Percentiles rank a stretch among this genome's conserved stretches.
Conservation (phyloP, 257 asterid genomes). For the Solanum piurae region DNA sequence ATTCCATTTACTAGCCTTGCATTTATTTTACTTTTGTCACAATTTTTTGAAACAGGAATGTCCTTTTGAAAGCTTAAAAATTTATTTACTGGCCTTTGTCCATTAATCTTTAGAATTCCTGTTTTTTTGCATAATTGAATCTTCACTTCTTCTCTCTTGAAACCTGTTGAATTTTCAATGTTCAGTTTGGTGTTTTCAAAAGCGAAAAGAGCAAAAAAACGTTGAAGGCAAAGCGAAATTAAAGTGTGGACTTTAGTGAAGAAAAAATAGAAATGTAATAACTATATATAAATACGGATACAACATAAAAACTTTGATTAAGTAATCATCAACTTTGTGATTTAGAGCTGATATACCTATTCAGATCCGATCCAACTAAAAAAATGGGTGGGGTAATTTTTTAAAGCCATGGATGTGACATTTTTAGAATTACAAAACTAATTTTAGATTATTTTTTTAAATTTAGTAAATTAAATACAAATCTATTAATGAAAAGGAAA, state of each 20-base stretch:
- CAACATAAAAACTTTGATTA: neutral
- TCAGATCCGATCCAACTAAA: neutral
- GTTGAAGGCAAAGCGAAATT: no score
- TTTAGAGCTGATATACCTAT: no score
- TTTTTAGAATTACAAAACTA: neutral
- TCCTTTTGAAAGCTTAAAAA: slow-evolving; percentile 36
- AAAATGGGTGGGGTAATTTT: neutral
- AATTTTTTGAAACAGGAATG: slow-evolving; percentile 18
- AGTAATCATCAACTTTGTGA: no score
- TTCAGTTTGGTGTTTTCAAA: neutral
- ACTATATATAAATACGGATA: neutral
- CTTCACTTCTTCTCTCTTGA: slow-evolving; percentile 48
- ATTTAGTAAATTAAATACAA: neutral
- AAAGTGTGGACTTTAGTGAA: neutral
- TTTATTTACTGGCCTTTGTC: slow-evolving; percentile 29
- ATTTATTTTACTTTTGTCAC: slow-evolving; percentile 25
- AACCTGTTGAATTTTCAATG: slow-evolving; percentile 16
- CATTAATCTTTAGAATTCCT: slow-evolving; percentile 44
- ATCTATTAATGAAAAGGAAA: no score
- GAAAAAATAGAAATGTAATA: neutral
- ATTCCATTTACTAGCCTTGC: slow-evolving; percentile 29
- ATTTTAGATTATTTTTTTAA: no score
- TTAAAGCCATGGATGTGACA: neutral
- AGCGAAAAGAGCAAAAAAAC: neutral
- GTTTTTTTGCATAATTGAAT: slow-evolving; percentile 32